Percentiles rank a stretch among this genome's conserved stretches.
phyloP scores from a whole-genome alignment of 2,329 filamentous ascomycete species.

The Ascochyta rabiei region DNA sequence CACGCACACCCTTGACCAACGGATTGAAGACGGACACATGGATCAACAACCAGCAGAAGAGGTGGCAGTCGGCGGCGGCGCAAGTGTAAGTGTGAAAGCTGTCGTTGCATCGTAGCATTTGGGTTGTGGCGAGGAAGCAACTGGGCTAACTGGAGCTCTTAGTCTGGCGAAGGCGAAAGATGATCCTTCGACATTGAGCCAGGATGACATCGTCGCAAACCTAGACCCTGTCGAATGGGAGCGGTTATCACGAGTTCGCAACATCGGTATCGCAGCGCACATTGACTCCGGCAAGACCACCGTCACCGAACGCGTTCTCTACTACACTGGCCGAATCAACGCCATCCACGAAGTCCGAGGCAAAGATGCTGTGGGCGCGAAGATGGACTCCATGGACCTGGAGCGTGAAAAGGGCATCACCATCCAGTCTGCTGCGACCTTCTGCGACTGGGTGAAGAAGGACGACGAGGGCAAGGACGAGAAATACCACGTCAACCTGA shows the following conservation, averaged over 20 bases:
- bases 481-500: conserved; percentile 96
- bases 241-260: conserved; percentile 81
- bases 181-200: conserved; percentile 62
- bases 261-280: conserved; percentile 98
- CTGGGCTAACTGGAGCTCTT: conserved; percentile 27
- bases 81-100: conserved; percentile 42
- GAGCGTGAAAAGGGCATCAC: conserved; percentile 99
- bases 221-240: conserved; percentile 79
- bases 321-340: conserved; percentile 97
- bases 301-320: conserved; percentile 92
- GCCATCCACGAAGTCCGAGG: conserved; percentile 96
- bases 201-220: conserved; percentile 75
- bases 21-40: conserved; percentile 39
- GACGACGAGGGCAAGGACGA: conserved; percentile 74
- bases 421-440: conserved; percentile 97
- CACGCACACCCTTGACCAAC: conserved; percentile 35
- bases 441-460: conserved; percentile 94
- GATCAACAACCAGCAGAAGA: conserved; percentile 39
- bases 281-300: conserved; percentile 99
- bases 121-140: conserved; percentile 7
- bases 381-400: conserved; percentile 99
- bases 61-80: conserved; percentile 47
- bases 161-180: conserved; percentile 61
- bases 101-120: not conserved
- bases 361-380: conserved; percentile 92